These are phyloP conservation scores for Candida nitratophila DNA, from an alignment of 805 yeast species.

Conservation along the genomic window DNA sequence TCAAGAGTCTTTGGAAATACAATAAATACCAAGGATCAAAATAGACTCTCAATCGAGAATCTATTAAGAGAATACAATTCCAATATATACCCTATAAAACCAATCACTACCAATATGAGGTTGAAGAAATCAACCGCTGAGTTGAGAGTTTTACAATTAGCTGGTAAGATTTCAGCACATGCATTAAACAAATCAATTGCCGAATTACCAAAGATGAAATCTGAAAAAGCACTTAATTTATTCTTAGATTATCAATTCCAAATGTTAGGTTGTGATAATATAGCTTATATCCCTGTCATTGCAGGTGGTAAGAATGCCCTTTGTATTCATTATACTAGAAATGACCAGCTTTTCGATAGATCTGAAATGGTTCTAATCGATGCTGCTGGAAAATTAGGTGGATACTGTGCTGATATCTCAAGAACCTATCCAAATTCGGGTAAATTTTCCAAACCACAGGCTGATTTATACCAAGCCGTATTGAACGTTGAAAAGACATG, in stretches of 20 bases:
- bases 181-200: slow-evolving; percentile 83
- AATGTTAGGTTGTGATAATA: slow-evolving; percentile 80
- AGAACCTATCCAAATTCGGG: slow-evolving; percentile 93
- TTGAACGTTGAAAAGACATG: slow-evolving; percentile 74
- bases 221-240: slow-evolving; percentile 75
- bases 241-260: slow-evolving; percentile 78
- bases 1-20: background rate
- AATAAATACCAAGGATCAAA: slow-evolving; percentile 1
- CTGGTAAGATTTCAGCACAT: slow-evolving; percentile 74
- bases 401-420: slow-evolving; percentile 93
- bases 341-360: slow-evolving; percentile 70
- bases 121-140: slow-evolving; percentile 73
- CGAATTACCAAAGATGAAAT: slow-evolving; percentile 44
- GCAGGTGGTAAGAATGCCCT: slow-evolving; percentile 90
- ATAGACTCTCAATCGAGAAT: slow-evolving; percentile 17
- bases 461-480: slow-evolving; percentile 84
- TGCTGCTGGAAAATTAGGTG: slow-evolving; percentile 91
- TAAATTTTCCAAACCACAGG: slow-evolving; percentile 67
- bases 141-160: slow-evolving; percentile 69
- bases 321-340: slow-evolving; percentile 89
- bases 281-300: slow-evolving; percentile 93
- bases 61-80: slow-evolving; percentile 25
- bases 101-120: slow-evolving; percentile 44
- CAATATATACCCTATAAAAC: slow-evolving; percentile 34
- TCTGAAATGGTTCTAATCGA: slow-evolving; percentile 83